Base-by-base conservation (phyloP, 2,329 filamentous ascomycete genomes). In the Claviceps pazoutovae region DNA sequence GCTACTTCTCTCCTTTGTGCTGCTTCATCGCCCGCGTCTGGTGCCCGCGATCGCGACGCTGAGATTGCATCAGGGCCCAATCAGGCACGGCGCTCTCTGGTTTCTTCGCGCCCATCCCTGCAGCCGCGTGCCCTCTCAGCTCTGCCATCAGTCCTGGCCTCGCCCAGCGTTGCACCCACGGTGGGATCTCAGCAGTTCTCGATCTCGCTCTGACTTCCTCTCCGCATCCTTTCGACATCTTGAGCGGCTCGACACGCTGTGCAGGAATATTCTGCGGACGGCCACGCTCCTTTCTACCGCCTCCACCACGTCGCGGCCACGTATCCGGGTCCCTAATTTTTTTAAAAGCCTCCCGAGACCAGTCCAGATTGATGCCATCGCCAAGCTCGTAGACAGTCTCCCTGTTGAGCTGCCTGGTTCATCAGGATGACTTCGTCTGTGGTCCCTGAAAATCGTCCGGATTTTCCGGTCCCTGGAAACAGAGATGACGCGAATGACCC, bases 401-500 rank as follows among this genome's bases (percentile, higher is more conserved):
- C 52, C 58, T 54, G 54, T 55, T 52, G 57, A 54, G 46, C 55
- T 52, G 34, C 30, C 48, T 54, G 46, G 52, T 55, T 55, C 57
- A 52, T 53, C 57, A 56, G 53, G 49, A 74, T 74, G 72, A 68
- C 69, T 58, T 70, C 71, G 55, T 69, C 68, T 56, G 62, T 71
- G 61, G 62, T 66, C 57, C 61, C 67, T 56, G 72, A 70, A 58
- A 68, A 66, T 59, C 56, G 54, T 7, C 66, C 68, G 47, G 66
- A 66, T 59, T 65, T 73, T 62, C 60, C 68, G 54, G 67, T 62
- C 53, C 67, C 67, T 39, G 61, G 54, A 51, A 63, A 62, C 55
- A 60, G 55, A 54, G 64, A 62, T 56, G 62, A 58, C 56, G 58
- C 61, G 52, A 63, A 74, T 60, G 81, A 84, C 57, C 81, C 81